Conservation (phyloP, 2,329 filamentous ascomycete species). For the Zymoseptoria ardabiliae region DNA sequence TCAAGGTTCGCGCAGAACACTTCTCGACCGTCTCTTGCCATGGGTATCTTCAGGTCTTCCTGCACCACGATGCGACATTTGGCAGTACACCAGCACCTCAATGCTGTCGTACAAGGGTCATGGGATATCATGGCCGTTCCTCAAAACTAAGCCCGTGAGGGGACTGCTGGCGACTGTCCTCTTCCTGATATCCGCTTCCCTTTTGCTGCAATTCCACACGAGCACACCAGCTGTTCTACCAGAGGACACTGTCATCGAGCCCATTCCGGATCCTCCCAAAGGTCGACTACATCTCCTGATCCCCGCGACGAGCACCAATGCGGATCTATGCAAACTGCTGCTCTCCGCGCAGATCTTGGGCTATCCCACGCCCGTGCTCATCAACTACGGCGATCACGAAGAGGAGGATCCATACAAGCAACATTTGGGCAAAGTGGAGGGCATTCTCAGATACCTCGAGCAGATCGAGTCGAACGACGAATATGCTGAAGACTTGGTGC, state of each 20-base stretch:
- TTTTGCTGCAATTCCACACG: neutral
- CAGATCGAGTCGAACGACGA: slow-evolving; percentile 29
- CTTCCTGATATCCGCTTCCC: neutral
- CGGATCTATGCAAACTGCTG: slow-evolving; percentile 50
- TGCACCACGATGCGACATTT: neutral
- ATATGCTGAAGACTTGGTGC: slow-evolving; percentile 51
- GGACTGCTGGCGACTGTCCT: neutral
- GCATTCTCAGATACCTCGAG: slow-evolving; percentile 42
- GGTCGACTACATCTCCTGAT: slow-evolving; percentile 49
- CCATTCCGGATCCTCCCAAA: neutral
- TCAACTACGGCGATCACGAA: slow-evolving; percentile 37
- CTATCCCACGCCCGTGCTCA: slow-evolving; percentile 51
- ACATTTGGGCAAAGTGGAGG: slow-evolving; percentile 40
- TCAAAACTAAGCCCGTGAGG: neutral
- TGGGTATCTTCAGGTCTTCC: neutral
- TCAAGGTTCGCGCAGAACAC: neutral
- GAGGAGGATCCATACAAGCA: slow-evolving; percentile 33
- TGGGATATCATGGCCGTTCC: neutral
- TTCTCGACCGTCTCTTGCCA: neutral
- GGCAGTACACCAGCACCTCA: neutral
- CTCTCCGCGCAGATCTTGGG: slow-evolving; percentile 52
- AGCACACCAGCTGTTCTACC: neutral
- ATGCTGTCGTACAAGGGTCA: neutral
- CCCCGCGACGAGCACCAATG: slow-evolving; percentile 40
- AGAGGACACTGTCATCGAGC: neutral